phyloP scores from a whole-genome alignment of 345 rosid species.

The Firmiana major region DNA sequence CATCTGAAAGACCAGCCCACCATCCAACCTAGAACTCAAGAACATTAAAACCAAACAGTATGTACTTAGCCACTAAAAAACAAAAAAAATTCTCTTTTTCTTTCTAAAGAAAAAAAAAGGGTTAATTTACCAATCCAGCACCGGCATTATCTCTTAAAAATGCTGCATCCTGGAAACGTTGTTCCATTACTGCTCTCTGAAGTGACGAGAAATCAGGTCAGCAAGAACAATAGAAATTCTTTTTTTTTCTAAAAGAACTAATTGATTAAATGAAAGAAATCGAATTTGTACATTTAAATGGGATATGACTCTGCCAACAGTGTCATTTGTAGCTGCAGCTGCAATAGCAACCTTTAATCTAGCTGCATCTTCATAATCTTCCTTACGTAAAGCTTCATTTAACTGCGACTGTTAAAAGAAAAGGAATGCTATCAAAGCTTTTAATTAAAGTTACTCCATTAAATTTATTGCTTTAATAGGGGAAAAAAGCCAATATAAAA shows the following conservation, averaged over 20 bases:
- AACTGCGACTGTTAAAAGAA: slow-evolving; percentile 53
- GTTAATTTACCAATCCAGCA: slow-evolving; percentile 76
- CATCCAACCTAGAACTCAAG: slow-evolving; percentile 71
- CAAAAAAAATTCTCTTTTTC: background rate
- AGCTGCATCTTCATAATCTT: slow-evolving; percentile 83
- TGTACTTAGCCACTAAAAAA: background rate
- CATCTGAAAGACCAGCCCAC: slow-evolving; percentile 92
- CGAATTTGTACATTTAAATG: slow-evolving; percentile 42
- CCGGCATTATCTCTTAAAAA: slow-evolving; percentile 78
- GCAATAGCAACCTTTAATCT: slow-evolving; percentile 90
- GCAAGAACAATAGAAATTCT: slow-evolving; percentile 8
- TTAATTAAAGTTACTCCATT: background rate
- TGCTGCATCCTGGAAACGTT: slow-evolving; percentile 75
- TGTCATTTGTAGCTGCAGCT: slow-evolving; percentile 68
- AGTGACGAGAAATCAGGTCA: slow-evolving; percentile 17
- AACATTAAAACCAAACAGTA: slow-evolving; percentile 1
- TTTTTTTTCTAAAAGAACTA: background rate
- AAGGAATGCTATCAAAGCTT: background rate
- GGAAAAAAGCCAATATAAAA: background rate
- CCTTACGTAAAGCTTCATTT: slow-evolving; percentile 46
- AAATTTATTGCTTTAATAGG: background rate
- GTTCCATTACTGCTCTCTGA: slow-evolving; percentile 73
- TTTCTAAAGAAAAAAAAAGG: background rate
- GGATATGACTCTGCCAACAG: slow-evolving; percentile 74
- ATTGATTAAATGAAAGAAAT: background rate